phyloP scores from a whole-genome alignment of 129 eudicot genomes.

The Artemisia tridentata region DNA sequence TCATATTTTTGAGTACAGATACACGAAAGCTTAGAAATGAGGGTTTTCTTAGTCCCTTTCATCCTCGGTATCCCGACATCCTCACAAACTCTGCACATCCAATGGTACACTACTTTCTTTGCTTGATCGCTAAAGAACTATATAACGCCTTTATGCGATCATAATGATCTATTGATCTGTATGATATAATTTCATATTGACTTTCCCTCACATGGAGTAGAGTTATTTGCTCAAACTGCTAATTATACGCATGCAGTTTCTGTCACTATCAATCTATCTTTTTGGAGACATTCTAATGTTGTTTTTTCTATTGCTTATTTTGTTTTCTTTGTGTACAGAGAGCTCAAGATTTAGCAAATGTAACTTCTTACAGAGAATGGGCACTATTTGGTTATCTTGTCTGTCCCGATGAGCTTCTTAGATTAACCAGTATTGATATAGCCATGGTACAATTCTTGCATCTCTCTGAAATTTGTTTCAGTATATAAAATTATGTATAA shows the following conservation, averaged over 20 bases:
- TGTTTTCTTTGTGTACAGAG: slow-evolving; percentile 51
- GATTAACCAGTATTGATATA: slow-evolving; percentile 98
- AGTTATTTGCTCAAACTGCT: slow-evolving; percentile 3
- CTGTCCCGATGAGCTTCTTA: slow-evolving; percentile 98
- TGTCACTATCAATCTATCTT: too few species aligned
- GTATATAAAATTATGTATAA: slow-evolving; percentile 4
- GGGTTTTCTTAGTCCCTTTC: slow-evolving; percentile 98
- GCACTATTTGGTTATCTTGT: slow-evolving; percentile 96
- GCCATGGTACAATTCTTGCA: slow-evolving; percentile 64
- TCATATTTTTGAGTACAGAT: slow-evolving; percentile 88
- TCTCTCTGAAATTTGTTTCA: slow-evolving; percentile 13
- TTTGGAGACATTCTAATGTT: background rate
- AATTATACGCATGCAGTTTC: too few species aligned
- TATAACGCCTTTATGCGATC: slow-evolving; percentile 8
- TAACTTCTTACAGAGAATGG: slow-evolving; percentile 95
- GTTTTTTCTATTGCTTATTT: slow-evolving; percentile 5
- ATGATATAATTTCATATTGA: slow-evolving; percentile 7
- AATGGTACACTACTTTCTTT: slow-evolving; percentile 49
- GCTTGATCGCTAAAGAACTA: background rate
- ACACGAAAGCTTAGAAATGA: slow-evolving; percentile 97
- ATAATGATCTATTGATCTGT: slow-evolving; percentile 9
- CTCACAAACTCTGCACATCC: slow-evolving; percentile 99
- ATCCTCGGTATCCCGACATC: slow-evolving; percentile 98
- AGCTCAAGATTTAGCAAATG: slow-evolving; percentile 98
- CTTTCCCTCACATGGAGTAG: slow-evolving; percentile 8